Evolutionary conservation across 2,329 filamentous ascomycete species (phyloP), one percentile per base, ranked within the genome.

Genomic region (Podosphaera leucotricha): DNA sequence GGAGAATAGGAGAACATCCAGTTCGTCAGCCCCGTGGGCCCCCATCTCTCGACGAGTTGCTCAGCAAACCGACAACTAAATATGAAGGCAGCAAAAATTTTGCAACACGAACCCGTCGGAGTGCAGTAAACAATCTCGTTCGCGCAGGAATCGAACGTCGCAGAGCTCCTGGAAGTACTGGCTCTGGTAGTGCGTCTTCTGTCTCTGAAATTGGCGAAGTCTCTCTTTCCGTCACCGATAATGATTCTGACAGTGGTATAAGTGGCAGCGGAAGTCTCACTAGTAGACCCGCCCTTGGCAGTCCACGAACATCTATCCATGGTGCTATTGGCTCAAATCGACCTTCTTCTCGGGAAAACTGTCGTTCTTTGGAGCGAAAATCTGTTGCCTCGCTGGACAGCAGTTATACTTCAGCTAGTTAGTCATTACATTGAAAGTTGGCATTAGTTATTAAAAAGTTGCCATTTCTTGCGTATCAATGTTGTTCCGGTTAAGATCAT

Each of bases 51-150:
- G 90, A 98, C 52, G 90, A 98, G 64, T 75, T 98, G 47, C 74
- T 79, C 56, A 71, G 78, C 18, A 90, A 86, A 63, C 90, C 90
- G 1, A 95, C 87, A 7, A 77, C 83, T 52, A 93, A 85, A 64
- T 75, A 87, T 50, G 87, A 95, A 60, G 90, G 87, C 20, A 94
- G 87, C 75, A 78, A 94, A 73, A 98, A 98, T 66, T 98, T 98
- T 63, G 80, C 81, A 10, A 77, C 85, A 45, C 85, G 90, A 48
- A 86, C 92, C 56, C 84, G 90, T 47, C 84, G 87, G 50, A 85
- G 81, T 54, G 90, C 90, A 21, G 77, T 98, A 38, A 77, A 86
- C 65, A 94, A 85, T 58, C 72, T 98, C 42, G 82, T 94, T 48
- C 81, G 82, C 51, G 87, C 87, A 44, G 86, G 87, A 15, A 71